Conservation (phyloP, 2,329 filamentous ascomycete species). For the Drechslerella stenobrocha region DNA sequence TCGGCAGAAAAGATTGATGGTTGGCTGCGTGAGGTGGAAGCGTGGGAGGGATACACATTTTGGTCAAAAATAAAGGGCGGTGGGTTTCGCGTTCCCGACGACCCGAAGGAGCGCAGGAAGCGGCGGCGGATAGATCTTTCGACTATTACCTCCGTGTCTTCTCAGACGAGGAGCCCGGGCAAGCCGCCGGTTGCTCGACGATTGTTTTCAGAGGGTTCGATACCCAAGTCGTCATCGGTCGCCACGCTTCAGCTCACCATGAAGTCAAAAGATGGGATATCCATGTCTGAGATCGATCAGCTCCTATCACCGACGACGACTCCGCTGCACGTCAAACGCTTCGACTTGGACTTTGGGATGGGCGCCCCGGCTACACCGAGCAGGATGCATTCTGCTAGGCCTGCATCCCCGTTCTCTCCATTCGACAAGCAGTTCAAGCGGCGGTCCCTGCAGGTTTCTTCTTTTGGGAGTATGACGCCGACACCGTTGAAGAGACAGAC, state of each 20-base stretch:
- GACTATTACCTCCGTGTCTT: neutral
- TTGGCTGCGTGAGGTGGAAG: slow-evolving; percentile 73
- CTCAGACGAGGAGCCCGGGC: neutral
- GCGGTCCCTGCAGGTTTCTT: slow-evolving; percentile 24
- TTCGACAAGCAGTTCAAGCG: slow-evolving; percentile 31
- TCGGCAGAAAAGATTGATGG: slow-evolving; percentile 71
- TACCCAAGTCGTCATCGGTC: slow-evolving; percentile 22
- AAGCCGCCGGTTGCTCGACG: slow-evolving; percentile 20
- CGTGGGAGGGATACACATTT: slow-evolving; percentile 60
- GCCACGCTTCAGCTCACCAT: slow-evolving; percentile 25
- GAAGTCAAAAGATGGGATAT: slow-evolving; percentile 36
- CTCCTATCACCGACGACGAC: slow-evolving; percentile 35
- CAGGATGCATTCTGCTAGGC: slow-evolving; percentile 18
- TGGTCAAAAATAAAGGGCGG: slow-evolving; percentile 55
- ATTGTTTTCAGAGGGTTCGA: slow-evolving; percentile 53
- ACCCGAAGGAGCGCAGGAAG: slow-evolving; percentile 62
- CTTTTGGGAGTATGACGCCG: slow-evolving; percentile 16
- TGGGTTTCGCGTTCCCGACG: slow-evolving; percentile 57
- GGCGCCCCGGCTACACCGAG: slow-evolving; percentile 23
- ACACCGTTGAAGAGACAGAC: slow-evolving; percentile 35
- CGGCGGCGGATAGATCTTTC: slow-evolving; percentile 54
- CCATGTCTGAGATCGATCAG: slow-evolving; percentile 43
- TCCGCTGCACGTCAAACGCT: slow-evolving; percentile 26
- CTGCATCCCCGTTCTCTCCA: slow-evolving; percentile 23
- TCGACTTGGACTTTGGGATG: slow-evolving; percentile 25